Conservation (phyloP, 75 land plant genomes). For the Pseudotsuga menziesii region DNA sequence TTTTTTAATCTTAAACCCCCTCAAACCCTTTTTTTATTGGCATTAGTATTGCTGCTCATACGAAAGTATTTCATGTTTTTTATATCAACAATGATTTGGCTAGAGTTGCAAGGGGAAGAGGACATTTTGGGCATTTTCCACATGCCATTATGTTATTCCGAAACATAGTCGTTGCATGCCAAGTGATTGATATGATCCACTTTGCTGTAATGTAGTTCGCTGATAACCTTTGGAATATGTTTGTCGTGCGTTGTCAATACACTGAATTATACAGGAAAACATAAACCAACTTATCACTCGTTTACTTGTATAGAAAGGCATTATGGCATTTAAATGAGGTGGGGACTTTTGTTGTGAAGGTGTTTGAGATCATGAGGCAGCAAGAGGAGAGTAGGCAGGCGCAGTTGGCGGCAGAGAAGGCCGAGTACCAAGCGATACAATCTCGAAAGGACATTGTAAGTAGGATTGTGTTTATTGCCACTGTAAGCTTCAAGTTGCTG, state of each 20-base stretch:
- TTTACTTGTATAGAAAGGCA: not conserved
- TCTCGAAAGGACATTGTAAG: slow-evolving; percentile 71
- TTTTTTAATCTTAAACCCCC: not conserved
- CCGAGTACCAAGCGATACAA: slow-evolving; percentile 55
- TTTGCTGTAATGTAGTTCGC: not conserved
- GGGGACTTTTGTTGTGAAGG: slow-evolving; percentile 32
- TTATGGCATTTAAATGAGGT: not conserved
- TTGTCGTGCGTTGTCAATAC: not conserved
- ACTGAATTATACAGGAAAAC: not conserved
- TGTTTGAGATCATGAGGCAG: slow-evolving; percentile 82
- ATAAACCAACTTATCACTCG: not conserved
- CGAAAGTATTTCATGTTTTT: too few relatives aligned
- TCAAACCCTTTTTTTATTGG: too few relatives aligned
- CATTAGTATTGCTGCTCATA: too few relatives aligned
- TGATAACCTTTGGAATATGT: not conserved
- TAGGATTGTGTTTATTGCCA: slow-evolving; percentile 2
- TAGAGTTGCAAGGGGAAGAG: too few relatives aligned
- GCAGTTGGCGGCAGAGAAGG: slow-evolving; percentile 61
- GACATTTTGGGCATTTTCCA: too few relatives aligned
- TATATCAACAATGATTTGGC: too few relatives aligned
- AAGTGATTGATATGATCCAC: not conserved
- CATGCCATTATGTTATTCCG: too few relatives aligned
- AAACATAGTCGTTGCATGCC: not conserved
- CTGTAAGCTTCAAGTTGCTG: not conserved
- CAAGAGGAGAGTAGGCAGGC: slow-evolving; percentile 83